A percentile compares a stretch with the other conserved stretches of the same genome.
Conservation (phyloP, 2,329 filamentous ascomycete species). For the Fusarium sp. region DNA sequence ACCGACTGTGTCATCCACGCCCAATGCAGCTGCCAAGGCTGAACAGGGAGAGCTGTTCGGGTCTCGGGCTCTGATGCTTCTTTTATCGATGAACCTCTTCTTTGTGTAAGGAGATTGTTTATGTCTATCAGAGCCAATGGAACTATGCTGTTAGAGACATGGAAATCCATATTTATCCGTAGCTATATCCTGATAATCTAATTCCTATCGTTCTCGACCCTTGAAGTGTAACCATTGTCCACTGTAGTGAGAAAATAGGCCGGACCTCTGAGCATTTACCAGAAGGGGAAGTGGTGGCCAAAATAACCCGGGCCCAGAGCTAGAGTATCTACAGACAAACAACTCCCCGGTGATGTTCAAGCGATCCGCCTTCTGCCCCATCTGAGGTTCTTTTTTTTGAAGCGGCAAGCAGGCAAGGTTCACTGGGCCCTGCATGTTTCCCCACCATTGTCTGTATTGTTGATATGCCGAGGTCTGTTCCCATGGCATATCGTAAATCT, state of each 20-base stretch:
- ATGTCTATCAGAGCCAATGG: rapidly evolving
- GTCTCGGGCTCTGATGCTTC: neutral
- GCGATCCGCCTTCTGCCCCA: neutral
- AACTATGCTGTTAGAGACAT: neutral
- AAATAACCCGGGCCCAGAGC: neutral
- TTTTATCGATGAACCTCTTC: neutral
- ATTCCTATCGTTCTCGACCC: rapidly evolving
- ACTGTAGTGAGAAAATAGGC: rapidly evolving
- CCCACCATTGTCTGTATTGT: no score
- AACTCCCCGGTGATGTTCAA: no score
- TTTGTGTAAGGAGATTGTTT: neutral
- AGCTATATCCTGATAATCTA: rapidly evolving
- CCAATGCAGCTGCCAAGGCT: neutral
- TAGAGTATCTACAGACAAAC: no score
- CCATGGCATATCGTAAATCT: neutral
- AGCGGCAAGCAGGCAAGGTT: neutral
- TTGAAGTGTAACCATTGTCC: rapidly evolving
- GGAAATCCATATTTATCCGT: rapidly evolving
- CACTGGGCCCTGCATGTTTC: neutral
- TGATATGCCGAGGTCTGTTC: neutral
- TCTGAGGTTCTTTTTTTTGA: rapidly evolving
- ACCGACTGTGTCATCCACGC: neutral
- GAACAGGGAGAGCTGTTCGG: rapidly evolving
- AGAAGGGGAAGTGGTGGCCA: neutral
- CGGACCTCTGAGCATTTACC: neutral